Base-by-base conservation (phyloP, 257 asterid species). In the Plantago major region DNA sequence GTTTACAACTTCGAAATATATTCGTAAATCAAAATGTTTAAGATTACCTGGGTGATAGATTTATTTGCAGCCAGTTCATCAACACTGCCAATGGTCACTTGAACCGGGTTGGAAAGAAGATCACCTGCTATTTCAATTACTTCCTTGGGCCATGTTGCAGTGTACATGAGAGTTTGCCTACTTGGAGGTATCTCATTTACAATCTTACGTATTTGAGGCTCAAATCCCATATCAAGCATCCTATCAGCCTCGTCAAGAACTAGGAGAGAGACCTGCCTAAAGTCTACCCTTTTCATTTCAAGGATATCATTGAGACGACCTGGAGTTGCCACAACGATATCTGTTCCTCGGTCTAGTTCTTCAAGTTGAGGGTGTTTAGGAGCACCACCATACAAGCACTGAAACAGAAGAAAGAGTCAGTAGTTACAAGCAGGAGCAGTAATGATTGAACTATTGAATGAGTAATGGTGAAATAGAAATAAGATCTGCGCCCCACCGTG, bases 221-320 rank as follows among this genome's bases (percentile, higher is more conserved):
- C 98, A 74, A 91, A 91, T 46, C 98, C 97, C 98, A 91, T 91
- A 78, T 91, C 98, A 71, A 91, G 88, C 98, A 91, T 91, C 76
- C 96, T 84, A 77, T 91, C 98, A 69, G 98, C 98, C 84, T 91
- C 98, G 69, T 91, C 98, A 48, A 91, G 98, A 67, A 91, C 95
- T 62, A 91, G 96, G 70, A 91, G 85, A 58, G 98, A 88, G 69
- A 88, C 79, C 79, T 91, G 96, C 76, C 88, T 79, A 65, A 91
- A 88, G 77, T 88, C 87, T 17, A 91, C 86, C 83, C 87, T 84
- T 76, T 78, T 91, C 96, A 89, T 91, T 44, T 91, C 98, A 68
- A 91, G 94, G 62, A 91, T 91, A 80, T 91, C 98, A 82, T 91
- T 91, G 70, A 91, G 95, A 43, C 98, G 94, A 43, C 98, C 98